Base-by-base conservation (phyloP, 2,329 filamentous ascomycete species). In the Aureobasidium sp. region DNA sequence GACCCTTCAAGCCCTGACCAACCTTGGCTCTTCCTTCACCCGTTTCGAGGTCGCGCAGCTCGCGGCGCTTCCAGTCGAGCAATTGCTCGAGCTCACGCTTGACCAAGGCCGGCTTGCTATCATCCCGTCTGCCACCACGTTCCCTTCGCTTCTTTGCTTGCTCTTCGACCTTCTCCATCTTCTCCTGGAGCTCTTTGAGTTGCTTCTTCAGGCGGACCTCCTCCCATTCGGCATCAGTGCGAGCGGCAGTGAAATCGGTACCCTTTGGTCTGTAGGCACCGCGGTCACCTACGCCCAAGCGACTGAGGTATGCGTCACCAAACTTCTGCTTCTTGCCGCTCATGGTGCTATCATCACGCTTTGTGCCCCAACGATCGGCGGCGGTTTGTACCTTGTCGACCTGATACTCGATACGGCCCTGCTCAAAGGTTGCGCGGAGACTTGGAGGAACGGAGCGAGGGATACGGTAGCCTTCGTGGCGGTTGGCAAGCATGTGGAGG, bases 291-390 rank as follows among this genome's bases (percentile, higher is more conserved):
- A 86, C 81, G 8, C 94, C 94, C 42, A 99, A 82, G 13, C 94
- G 87, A 64, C 90, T 95, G 62, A 99, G 84, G 76, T 97, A 99
- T 66, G 96, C 90, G 74, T 99, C 94, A 66, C 94, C 94, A 71
- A 99, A 99, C 77, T 96, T 97, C 68, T 91, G 88, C 78, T 99
- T 99, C 71, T 90, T 88, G 62, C 93, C 92, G 0, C 91, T 94
- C 39, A 83, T 78, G 0, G 93, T 97, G 66, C 84, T 83, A 57
- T 95, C 90, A 71, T 92, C 89, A 52, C 87, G 84, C 65, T 88
- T 85, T 64, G 85, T 83, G 2, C 89, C 91, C 89, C 91, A 96
- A 69, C 88, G 86, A 64, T 88, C 88, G 42, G 84, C 80, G 2
- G 85, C 85, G 2, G 79, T 69, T 65, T 71, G 70, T n/a, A 79